phyloP scores from a whole-genome alignment of 2,329 filamentous ascomycete species.

The Fusarium nurragi region DNA sequence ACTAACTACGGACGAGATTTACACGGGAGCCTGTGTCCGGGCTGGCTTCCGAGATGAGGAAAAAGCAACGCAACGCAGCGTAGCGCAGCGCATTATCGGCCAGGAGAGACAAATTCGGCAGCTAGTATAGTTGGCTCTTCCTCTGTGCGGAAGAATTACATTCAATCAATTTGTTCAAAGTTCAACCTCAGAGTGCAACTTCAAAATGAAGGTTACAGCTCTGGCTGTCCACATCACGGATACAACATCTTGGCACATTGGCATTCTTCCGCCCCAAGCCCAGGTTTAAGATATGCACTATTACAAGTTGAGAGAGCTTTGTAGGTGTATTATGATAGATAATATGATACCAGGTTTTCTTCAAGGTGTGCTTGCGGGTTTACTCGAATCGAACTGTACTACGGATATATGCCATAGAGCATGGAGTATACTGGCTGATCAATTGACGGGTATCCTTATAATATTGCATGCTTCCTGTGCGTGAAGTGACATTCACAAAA shows the following conservation, averaged over 20 bases:
- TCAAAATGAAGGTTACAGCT: conserved; percentile 15
- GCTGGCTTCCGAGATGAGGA: conserved; percentile 20
- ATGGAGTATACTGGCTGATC: background rate
- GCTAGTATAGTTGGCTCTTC: background rate
- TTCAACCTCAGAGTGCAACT: background rate
- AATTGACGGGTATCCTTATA: too few species aligned
- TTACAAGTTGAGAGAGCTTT: background rate
- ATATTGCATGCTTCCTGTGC: background rate
- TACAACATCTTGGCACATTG: conserved; percentile 4
- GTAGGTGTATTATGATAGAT: conserved; percentile 7
- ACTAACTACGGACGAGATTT: conserved; percentile 21
- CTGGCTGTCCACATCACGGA: conserved; percentile 10
- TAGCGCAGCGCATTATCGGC: background rate
- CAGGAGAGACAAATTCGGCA: conserved; percentile 14
- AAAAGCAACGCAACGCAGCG: conserved; percentile 21
- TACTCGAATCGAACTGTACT: too few species aligned
- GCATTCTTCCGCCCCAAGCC: conserved; percentile 10
- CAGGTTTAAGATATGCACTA: conserved; percentile 14
- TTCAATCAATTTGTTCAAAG: conserved; percentile 18
- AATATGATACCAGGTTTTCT: conserved; percentile 3
- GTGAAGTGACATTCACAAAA: conserved; percentile 7
- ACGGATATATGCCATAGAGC: background rate
- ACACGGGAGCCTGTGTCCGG: conserved; percentile 15
- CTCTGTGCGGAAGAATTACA: conserved; percentile 1
- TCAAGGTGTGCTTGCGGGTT: too few species aligned